phyloP scores from a whole-genome alignment of 768 basidiomycete species.

The Serpula lacrymans region DNA sequence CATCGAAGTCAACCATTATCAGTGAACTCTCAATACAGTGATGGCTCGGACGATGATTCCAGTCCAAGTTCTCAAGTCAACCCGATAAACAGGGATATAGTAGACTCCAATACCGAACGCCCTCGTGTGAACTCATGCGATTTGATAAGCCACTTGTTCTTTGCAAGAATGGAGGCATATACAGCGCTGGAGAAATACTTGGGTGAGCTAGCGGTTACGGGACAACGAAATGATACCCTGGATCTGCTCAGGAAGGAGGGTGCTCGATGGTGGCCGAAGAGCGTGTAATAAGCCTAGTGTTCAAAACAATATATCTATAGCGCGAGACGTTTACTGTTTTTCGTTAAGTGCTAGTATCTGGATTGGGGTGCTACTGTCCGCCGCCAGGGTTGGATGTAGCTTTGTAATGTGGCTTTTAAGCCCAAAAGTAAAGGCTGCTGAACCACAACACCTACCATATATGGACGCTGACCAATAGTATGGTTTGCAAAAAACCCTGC shows the following conservation, averaged over 20 bases:
- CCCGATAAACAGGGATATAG: too few relatives aligned
- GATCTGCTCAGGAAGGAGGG: neutral
- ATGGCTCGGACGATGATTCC: too few relatives aligned
- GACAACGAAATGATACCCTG: neutral
- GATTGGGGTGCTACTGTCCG: too few relatives aligned
- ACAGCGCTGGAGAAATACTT: conserved; percentile 20
- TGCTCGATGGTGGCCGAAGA: too few relatives aligned
- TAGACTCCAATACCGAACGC: too few relatives aligned
- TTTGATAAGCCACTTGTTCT: conserved; percentile 29
- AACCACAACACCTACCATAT: conserved; percentile 19
- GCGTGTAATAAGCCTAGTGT: neutral
- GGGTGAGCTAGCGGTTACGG: conserved; percentile 7
- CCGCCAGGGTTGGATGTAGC: too few relatives aligned
- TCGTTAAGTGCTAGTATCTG: too few relatives aligned
- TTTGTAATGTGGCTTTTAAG: neutral
- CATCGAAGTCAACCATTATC: conserved; percentile 18
- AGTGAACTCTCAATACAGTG: too few relatives aligned
- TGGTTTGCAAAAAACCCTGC: conserved; percentile 12
- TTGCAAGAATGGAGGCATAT: conserved; percentile 28
- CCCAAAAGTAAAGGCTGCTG: conserved; percentile 1
- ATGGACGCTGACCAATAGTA: conserved; percentile 17
- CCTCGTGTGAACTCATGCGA: conserved; percentile 18
- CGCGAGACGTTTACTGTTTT: too few relatives aligned
- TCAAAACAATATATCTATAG: neutral
- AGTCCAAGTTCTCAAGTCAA: too few relatives aligned